Evolutionary conservation across 2,329 filamentous ascomycete species (phyloP), one percentile per base, ranked within the genome.

Genomic region (Simplicillium sp.): DNA sequence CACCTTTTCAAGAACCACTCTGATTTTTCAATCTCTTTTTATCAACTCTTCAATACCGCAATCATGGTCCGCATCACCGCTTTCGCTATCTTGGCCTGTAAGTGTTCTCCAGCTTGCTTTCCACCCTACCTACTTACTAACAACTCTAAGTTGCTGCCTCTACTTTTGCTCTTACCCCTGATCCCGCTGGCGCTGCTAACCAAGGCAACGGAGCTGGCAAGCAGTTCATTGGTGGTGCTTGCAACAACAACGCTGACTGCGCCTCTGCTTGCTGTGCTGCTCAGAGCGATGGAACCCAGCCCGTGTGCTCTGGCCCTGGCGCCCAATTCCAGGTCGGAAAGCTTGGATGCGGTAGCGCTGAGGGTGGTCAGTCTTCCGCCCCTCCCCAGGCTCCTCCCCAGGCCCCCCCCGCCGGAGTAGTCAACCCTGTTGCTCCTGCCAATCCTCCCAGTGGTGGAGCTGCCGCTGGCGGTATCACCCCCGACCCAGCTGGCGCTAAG

Each of bases 221-320:
- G 11, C 56, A 58, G 34, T 58, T 58, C 42, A 56, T 55, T 42
- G 54, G 50, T n/a, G 56, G 55, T 25, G 46, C 49, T 14, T 59
- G 56, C 34, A 44, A 55, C 12, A 48, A 44, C 29, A 40, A 56
- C 34, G 41, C 44, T 13, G 56, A 59, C 41, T 59, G 56, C 41
- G 47, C 48, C 4, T 49, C 47, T 3, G 39, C 37, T 6, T 59
- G 56, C 50, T 59, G 56, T 25, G 56, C 56, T 29, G 40, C 50
- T 37, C 47, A 49, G 17, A 48, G 44, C 33, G 43, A 46, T 11
- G 52, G 48, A 20, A 39, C 39, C 7, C 55, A 55, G 31, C 13
- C 31, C 32, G 46, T 57, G 17, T 58, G 55, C 50, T 57, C 55
- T 11, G 54, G 50, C 20, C 38, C 51, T 39, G 54, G 50, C 7